Conservation (phyloP, 257 asterid species). For the Solanum tarapatanum region DNA sequence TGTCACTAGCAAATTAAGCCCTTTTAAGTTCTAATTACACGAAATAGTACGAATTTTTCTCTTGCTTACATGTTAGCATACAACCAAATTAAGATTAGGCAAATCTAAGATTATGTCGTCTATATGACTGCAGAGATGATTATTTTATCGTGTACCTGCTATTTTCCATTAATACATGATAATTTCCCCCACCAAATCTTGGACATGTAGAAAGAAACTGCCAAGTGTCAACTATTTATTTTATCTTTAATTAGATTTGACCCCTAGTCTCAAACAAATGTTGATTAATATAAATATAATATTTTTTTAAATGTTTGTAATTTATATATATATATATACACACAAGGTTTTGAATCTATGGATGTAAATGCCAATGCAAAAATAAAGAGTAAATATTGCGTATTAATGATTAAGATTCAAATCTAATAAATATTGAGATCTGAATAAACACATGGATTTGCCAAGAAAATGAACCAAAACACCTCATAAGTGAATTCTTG, state of each 20-base stretch:
- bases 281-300: no score
- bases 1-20: not conserved
- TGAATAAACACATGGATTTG: not conserved
- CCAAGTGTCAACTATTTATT: no score
- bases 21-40: not conserved
- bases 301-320: no score
- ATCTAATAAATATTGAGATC: not conserved
- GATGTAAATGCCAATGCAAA: not conserved
- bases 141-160: no score
- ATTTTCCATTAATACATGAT: not conserved
- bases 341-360: not conserved
- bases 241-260: no score
- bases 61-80: not conserved
- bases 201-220: no score
- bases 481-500: not conserved
- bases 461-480: not conserved
- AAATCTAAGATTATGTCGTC: not conserved
- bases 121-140: not conserved
- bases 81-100: not conserved
- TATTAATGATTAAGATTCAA: no score
- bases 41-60: not conserved
- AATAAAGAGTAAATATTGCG: not conserved
- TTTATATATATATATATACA: no score
- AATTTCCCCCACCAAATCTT: no score
- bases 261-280: not conserved